Evolutionary conservation across 1,139 yeast species (phyloP), one percentile per base, ranked within the genome.

Genomic region (Martiniozyma asiatica): DNA sequence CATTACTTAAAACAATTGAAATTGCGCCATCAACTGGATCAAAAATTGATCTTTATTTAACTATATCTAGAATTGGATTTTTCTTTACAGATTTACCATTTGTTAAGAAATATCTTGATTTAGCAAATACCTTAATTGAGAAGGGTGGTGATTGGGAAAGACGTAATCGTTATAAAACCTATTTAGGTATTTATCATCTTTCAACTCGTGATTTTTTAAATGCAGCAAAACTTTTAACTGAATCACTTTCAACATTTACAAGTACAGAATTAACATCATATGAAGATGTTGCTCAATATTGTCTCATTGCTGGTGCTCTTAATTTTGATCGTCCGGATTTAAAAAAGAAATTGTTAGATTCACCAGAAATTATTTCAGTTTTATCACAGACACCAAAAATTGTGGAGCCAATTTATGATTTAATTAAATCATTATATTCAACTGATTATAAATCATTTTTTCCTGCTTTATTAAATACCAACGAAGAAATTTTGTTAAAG

Each of bases 131-230:
- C 25, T 62, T 82, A 50, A 84, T 89, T 48, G 98, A 89, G 47
- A 79, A 84, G 48, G 98, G 98, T 31, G 98, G 98, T 36, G 99
- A 89, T 54, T 89, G 99, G 98, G 98, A 92, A 58, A 81, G 98
- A 55, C 74, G 95, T 50, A 89, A 92, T 59, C 65, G 95, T 45
- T 84, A 72, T 63, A 89, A 92, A 60, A 84, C 97, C 6, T 92
- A 89, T 58, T 60, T 71, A 39, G 98, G 98, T 14, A 67, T 89
- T 33, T 82, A 82, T 53, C 63, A 73, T 30, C 60, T 89, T 66
- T 80, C 94, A 11, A 76, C 89, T 17, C 73, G 99, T 48, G 75
- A 84, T 48, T 92, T 92, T 48, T 61, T 61, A 20, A 93, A 82
- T 44, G 95, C 93, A 1, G 73, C 96, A 4, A 71, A 72, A 36